Evolutionary conservation across 192 early-diverging fungal species (phyloP).

Genomic region (Chytriomyces sp.): DNA sequence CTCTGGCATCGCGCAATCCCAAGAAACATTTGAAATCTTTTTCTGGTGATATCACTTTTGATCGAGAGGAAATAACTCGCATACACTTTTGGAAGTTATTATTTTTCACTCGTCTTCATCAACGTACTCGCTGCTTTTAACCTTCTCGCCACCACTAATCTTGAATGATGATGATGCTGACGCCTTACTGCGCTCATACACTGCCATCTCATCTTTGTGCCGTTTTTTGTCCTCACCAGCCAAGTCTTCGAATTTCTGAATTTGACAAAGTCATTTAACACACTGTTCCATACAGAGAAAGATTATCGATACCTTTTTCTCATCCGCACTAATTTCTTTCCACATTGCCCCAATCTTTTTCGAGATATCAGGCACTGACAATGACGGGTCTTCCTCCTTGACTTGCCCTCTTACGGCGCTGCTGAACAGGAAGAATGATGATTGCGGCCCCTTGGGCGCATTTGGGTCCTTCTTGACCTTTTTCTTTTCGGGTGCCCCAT

Average conservation of each 20-base stretch:
- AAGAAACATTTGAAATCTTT: too few species aligned
- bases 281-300: too few species aligned
- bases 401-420: slow-evolving; percentile 75
- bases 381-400: slow-evolving; percentile 73
- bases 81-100: neutral
- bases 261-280: too few species aligned
- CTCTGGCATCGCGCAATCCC: too few species aligned
- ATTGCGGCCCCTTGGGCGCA: slow-evolving; percentile 83
- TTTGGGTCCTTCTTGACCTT: slow-evolving; percentile 79
- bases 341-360: slow-evolving; percentile 77
- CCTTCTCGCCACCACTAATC: neutral
- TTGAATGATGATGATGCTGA: neutral
- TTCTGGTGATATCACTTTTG: neutral
- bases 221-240: slow-evolving; percentile 50
- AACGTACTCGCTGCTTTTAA: slow-evolving; percentile 27
- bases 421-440: slow-evolving; percentile 87
- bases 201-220: slow-evolving; percentile 49
- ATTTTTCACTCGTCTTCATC: slow-evolving; percentile 21
- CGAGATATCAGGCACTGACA: slow-evolving; percentile 57
- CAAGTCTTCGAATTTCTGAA: slow-evolving; percentile 49
- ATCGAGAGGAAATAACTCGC: neutral
- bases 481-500: slow-evolving; percentile 48
- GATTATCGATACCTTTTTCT: slow-evolving; percentile 54
- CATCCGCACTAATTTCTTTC: slow-evolving; percentile 59
- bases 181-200: slow-evolving; percentile 22